These are phyloP conservation scores for Nicotiana benthamiana DNA, from an alignment of 257 asterid species.

Conservation along the genomic window DNA sequence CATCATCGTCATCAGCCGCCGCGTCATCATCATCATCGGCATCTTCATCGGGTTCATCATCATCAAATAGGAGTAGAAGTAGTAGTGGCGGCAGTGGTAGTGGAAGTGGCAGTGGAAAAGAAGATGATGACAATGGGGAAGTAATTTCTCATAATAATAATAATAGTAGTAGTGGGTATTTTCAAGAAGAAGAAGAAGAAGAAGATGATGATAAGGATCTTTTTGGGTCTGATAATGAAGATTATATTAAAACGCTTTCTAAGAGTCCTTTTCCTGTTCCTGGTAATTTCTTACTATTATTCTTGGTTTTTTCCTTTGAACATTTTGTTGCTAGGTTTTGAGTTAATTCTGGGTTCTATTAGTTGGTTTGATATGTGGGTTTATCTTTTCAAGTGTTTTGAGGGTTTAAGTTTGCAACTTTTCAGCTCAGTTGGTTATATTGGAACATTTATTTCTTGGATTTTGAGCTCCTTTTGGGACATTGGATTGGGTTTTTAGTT, in stretches of 20 bases:
- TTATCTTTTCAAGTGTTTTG: background rate
- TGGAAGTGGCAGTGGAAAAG: constrained; percentile 18
- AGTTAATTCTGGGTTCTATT: background rate
- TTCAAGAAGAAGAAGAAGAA: constrained; percentile 17
- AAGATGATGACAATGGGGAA: constrained; percentile 46
- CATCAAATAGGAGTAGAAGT: constrained; percentile 49
- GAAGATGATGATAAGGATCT: constrained; percentile 62
- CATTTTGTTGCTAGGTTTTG: background rate
- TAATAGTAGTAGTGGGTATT: constrained; percentile 9
- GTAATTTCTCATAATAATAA: constrained; percentile 31
- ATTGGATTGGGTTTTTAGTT: background rate
- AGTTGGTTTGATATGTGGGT: background rate
- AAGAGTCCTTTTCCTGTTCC: constrained; percentile 66
- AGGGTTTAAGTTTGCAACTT: constrained; percentile 1
- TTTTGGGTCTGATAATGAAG: constrained; percentile 89
- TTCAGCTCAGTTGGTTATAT: background rate
- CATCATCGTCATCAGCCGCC: constrained; percentile 40
- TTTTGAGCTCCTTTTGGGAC: background rate
- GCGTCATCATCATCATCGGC: constrained; percentile 29
- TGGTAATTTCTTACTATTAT: constrained; percentile 27
- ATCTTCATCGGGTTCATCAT: constrained; percentile 41
- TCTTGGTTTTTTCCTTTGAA: background rate
- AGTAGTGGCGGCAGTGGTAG: constrained; percentile 36
- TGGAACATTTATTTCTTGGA: background rate
- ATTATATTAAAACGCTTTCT: constrained; percentile 57